Evolutionary conservation across 2,329 filamentous ascomycete species (phyloP).

Genomic region (Corinectria fuckeliana): DNA sequence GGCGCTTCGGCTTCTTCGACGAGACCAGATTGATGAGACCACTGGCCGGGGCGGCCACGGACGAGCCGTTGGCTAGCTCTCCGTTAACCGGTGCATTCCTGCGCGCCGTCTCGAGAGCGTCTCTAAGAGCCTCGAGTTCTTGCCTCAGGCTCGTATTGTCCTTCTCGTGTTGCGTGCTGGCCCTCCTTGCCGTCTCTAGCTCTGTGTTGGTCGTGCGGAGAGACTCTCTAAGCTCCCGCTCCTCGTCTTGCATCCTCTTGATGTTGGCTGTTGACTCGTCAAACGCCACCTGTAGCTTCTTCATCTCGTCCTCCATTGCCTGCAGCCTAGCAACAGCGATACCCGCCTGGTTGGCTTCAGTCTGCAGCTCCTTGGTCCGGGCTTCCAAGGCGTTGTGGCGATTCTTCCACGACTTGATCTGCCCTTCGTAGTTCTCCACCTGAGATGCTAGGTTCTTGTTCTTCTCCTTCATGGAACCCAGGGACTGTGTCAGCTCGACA

Average conservation of each 20-base stretch:
- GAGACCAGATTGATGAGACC: conserved; percentile 96
- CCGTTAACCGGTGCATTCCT: conserved; percentile 78
- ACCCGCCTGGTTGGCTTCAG: conserved; percentile 96
- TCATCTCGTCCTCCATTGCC: conserved; percentile 95
- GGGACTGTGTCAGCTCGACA: conserved; percentile 91
- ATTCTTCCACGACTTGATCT: conserved; percentile 95
- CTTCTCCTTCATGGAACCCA: conserved; percentile 91
- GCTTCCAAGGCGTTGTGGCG: conserved; percentile 89
- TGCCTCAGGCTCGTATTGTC: conserved; percentile 87
- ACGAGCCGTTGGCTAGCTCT: conserved; percentile 49
- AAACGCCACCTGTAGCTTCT: conserved; percentile 85
- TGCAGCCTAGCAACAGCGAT: conserved; percentile 90
- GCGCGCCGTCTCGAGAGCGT: conserved; percentile 89
- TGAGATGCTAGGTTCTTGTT: conserved; percentile 90
- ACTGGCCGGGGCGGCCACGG: conserved; percentile 59
- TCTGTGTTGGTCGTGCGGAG: conserved; percentile 81
- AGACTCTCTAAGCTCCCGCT: conserved; percentile 82
- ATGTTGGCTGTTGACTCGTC: conserved; percentile 90
- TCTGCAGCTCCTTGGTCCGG: conserved; percentile 90
- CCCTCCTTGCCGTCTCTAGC: conserved; percentile 78
- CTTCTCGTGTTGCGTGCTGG: conserved; percentile 77
- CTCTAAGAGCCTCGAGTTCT: conserved; percentile 87
- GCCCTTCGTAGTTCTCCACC: conserved; percentile 93
- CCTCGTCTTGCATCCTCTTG: conserved; percentile 94
- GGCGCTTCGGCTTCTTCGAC: conserved; percentile 94